These are phyloP conservation scores for Dipodascus geniculatus DNA, from an alignment of 805 yeast genomes.

Conservation along the genomic window DNA sequence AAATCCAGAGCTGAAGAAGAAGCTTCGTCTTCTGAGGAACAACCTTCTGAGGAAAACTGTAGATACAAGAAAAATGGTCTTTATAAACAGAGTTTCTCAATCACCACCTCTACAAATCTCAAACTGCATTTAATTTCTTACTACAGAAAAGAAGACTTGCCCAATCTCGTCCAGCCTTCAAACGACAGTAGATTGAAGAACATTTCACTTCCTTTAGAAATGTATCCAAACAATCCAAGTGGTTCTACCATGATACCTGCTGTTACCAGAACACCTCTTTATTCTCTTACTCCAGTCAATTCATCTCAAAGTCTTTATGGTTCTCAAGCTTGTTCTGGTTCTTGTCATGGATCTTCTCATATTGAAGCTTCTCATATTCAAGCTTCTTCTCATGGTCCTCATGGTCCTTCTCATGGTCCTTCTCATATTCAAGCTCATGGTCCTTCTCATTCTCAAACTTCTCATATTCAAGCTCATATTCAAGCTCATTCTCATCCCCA, in stretches of 20 bases:
- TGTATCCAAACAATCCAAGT: constrained; percentile 26
- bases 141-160: constrained; percentile 24
- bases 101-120: constrained; percentile 39
- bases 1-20: background rate
- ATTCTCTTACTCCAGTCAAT: constrained; percentile 1
- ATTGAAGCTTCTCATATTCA: too few species aligned
- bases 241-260: constrained; percentile 8
- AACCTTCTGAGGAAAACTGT: constrained; percentile 21
- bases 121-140: constrained; percentile 55
- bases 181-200: constrained; percentile 30
- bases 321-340: too few species aligned
- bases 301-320: too few species aligned
- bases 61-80: constrained; percentile 40
- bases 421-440: too few species aligned
- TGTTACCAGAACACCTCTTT: constrained; percentile 7
- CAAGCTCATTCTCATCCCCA: too few species aligned
- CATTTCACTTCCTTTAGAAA: constrained; percentile 24
- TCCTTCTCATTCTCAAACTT: too few species aligned
- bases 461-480: too few species aligned
- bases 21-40: background rate
- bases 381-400: too few species aligned
- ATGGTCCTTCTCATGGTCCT: too few species aligned
- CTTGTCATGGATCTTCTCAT: too few species aligned
- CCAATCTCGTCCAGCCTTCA: constrained; percentile 31
- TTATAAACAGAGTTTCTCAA: constrained; percentile 51